Evolutionary conservation across 768 basidiomycete species (phyloP).

Genomic region (Mycena metata): DNA sequence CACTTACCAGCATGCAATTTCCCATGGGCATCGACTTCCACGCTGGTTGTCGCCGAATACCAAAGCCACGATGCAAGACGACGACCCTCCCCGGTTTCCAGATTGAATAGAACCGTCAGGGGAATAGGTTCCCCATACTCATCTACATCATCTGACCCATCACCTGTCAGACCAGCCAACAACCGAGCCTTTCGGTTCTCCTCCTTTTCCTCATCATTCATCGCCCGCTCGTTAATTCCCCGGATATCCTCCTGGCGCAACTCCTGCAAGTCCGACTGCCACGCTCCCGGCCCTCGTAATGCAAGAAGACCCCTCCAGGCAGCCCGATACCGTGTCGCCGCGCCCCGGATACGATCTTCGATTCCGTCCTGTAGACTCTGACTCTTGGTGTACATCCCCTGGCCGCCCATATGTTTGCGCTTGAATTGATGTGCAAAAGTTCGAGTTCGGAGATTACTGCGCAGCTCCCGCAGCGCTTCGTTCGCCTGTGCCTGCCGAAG

Average conservation of each 20-base stretch:
- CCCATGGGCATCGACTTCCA: neutral
- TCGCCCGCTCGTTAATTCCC: conserved; percentile 24
- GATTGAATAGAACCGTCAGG: neutral
- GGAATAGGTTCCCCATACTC: neutral
- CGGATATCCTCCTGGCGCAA: conserved; percentile 29
- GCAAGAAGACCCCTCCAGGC: too few species aligned
- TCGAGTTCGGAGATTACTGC: conserved; percentile 34
- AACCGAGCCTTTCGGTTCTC: conserved; percentile 16
- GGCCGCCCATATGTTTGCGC: conserved; percentile 28
- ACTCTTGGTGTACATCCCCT: conserved; percentile 36
- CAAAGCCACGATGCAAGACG: neutral
- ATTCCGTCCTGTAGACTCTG: conserved; percentile 29
- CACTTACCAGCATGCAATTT: conserved; percentile 28
- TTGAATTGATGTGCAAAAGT: conserved; percentile 37
- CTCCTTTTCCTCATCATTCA: conserved; percentile 40
- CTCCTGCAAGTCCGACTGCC: neutral
- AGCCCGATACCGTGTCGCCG: neutral
- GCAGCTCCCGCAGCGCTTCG: conserved; percentile 37
- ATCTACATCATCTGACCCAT: neutral
- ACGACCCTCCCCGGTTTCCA: neutral
- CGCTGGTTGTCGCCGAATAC: neutral
- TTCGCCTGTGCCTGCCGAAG: conserved; percentile 38
- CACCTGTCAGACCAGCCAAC: conserved; percentile 18
- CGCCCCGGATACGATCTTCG: conserved; percentile 16
- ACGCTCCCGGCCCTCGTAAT: too few species aligned